Base-by-base conservation (phyloP, 169 alveolate genomes). In the Plasmodium knowlesi region DNA sequence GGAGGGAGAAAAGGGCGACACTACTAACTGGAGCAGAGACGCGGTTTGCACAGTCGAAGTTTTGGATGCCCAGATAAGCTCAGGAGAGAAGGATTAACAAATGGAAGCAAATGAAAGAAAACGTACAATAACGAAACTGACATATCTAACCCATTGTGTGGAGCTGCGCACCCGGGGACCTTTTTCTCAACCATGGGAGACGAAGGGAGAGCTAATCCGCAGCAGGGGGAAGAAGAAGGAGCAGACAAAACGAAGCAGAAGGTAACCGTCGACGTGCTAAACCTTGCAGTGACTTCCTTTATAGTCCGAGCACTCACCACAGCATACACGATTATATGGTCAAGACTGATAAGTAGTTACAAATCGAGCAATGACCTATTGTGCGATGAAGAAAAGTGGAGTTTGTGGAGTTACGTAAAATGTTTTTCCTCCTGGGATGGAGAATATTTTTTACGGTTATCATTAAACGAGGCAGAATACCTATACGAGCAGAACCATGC, bases 401-500 rank as follows among this genome's bases (percentile, higher is more conserved):
- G 1, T 28, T 70, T 91, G 39, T 91, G 95, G 95, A 14, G 71
- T 43, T 81, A 50, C 5, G n/a, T 91, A 73, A 67, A 41, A 28
- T 71, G 92, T 9, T 91, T 91, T 46, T 91, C 92, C 0, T 82
- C 72, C 39, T 91, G 95, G 95, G 98, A 96, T 72, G 96, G 96
- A n/a, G 98, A 96, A 74, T 91, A 96, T 70, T 83, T 96, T 73
- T 90, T 96, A 39, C 94, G 93, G 53, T 82, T 92, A 14, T 91
- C 97, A 25, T 74, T 93, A 10, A 96, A 96, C 73, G 93, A 92
- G 14, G 84, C 96, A 6, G 95, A 93, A 34, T 96, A 96, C 84
- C 32, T 78, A n/a, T 85, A 83, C 74, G 97, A 95, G 83, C 96
- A 96, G 34, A 92, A 94, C 39, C 92, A 93, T 43, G 97, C 98